These are phyloP conservation scores for Penicillium occitanis DNA, from an alignment of 2,329 filamentous ascomycete genomes.

Conservation along the genomic window DNA sequence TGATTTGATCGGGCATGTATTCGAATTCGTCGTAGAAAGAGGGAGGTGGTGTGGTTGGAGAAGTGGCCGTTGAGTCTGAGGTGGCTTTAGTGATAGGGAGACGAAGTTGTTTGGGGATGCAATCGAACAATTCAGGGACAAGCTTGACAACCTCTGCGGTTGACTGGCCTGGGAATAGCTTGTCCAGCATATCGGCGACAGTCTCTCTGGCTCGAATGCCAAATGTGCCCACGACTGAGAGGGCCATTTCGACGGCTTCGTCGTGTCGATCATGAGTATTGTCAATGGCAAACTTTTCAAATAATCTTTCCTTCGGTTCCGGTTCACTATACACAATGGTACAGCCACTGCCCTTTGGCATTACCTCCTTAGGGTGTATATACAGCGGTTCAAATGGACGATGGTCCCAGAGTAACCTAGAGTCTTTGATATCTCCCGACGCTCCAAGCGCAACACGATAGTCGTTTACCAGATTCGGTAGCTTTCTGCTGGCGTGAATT, in stretches of 20 bases:
- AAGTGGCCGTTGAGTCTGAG: not conserved
- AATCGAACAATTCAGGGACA: conserved; percentile 33
- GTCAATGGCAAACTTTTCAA: conserved; percentile 11
- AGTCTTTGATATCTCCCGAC: conserved; percentile 44
- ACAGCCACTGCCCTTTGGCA: conserved; percentile 51
- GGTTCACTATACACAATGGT: conserved; percentile 39
- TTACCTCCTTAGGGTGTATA: conserved; percentile 62
- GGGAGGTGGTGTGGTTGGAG: not conserved
- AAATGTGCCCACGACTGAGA: conserved; percentile 30
- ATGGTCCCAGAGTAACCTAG: conserved; percentile 66
- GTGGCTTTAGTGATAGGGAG: not conserved
- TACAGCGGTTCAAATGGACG: conserved; percentile 69
- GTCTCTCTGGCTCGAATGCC: conserved; percentile 28
- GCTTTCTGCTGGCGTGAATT: conserved; percentile 37
- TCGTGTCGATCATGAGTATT: conserved; percentile 15
- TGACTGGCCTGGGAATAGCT: conserved; percentile 33
- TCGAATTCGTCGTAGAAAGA: conserved; percentile 17
- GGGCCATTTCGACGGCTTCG: conserved; percentile 28
- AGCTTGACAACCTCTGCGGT: conserved; percentile 34
- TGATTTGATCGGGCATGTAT: conserved; percentile 16
- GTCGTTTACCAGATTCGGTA: conserved; percentile 49
- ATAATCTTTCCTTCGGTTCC: conserved; percentile 25
- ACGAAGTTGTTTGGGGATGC: conserved; percentile 18
- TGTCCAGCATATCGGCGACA: conserved; percentile 31
- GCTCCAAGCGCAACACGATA: conserved; percentile 41